Percentiles rank a stretch among this genome's conserved stretches.
These are phyloP conservation scores for Taphrina wiesneri DNA, from an alignment of 1,139 yeast species.

Conservation along the genomic window DNA sequence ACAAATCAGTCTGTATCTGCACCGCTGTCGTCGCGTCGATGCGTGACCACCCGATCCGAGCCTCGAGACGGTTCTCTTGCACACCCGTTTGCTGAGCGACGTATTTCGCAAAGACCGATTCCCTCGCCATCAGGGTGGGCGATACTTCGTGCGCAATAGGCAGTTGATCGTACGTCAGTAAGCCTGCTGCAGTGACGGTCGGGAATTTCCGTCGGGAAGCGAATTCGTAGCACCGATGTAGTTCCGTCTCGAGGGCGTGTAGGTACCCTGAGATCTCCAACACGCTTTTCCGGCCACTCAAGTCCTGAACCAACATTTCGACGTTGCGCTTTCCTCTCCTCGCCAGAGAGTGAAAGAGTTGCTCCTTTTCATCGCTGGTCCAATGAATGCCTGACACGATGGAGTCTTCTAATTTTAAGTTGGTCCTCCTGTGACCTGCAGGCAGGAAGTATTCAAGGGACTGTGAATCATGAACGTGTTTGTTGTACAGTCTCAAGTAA, in stretches of 20 bases:
- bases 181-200: not conserved
- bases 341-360: constrained; percentile 14
- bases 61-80: not conserved
- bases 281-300: constrained; percentile 22
- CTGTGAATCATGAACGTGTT: not conserved
- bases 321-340: constrained; percentile 19
- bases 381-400: constrained; percentile 14
- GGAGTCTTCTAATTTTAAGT: not conserved
- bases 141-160: constrained; percentile 8
- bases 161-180: not conserved
- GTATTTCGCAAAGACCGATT: not conserved
- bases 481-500: constrained; percentile 3
- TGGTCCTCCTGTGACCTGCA: not conserved
- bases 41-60: constrained; percentile 4
- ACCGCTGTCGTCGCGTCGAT: not conserved
- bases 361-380: constrained; percentile 23
- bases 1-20: not conserved
- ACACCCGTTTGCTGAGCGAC: not conserved
- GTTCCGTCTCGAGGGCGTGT: constrained; percentile 8
- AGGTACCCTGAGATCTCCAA: constrained; percentile 24
- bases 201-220: not conserved
- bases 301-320: constrained; percentile 8
- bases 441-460: not conserved
- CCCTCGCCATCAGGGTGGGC: not conserved
- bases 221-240: not conserved